phyloP scores from a whole-genome alignment of 768 basidiomycete genomes.

The Brasilioporus rufonigricans region DNA sequence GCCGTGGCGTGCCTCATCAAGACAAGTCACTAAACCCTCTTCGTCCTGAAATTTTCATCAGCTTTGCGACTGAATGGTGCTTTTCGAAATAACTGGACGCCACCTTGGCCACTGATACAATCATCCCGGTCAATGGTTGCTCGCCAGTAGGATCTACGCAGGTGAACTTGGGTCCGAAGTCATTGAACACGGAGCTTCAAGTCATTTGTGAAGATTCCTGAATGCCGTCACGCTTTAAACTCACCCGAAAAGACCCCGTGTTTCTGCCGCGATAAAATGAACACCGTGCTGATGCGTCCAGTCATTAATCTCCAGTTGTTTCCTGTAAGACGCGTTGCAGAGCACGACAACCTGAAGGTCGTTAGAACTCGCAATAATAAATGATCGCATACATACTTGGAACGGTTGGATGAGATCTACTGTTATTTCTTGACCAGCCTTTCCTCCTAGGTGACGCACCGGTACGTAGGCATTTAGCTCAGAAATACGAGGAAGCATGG shows the following conservation, averaged over 20 bases:
- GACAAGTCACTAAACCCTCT: conserved; percentile 92
- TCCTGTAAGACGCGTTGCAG: conserved; percentile 69
- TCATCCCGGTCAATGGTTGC: conserved; percentile 90
- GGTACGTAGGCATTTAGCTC: conserved; percentile 97
- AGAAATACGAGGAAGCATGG: conserved; percentile 82
- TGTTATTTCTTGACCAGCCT: conserved; percentile 71
- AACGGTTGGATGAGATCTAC: conserved; percentile 82
- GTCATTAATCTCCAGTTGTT: conserved; percentile 93
- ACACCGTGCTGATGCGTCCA: conserved; percentile 91
- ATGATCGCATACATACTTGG: conserved; percentile 56
- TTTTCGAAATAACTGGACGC: conserved; percentile 2
- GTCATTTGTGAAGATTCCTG: conserved; percentile 1
- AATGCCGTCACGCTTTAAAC: conserved; percentile 15
- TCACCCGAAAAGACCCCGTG: conserved; percentile 92
- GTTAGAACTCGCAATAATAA: conserved; percentile 7
- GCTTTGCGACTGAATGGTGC: background rate
- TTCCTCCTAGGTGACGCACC: conserved; percentile 80
- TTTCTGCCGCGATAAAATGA: conserved; percentile 89
- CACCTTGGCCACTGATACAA: conserved; percentile 90
- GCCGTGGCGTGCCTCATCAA: conserved; percentile 96
- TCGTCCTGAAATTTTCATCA: conserved; percentile 49
- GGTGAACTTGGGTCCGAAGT: conserved; percentile 93
- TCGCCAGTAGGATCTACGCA: conserved; percentile 99
- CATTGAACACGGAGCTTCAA: conserved; percentile 86
- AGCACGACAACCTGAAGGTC: conserved; percentile 77